Evolutionary conservation across 2,329 filamentous ascomycete species (phyloP).

Genomic region (Coleophoma cylindrospora): DNA sequence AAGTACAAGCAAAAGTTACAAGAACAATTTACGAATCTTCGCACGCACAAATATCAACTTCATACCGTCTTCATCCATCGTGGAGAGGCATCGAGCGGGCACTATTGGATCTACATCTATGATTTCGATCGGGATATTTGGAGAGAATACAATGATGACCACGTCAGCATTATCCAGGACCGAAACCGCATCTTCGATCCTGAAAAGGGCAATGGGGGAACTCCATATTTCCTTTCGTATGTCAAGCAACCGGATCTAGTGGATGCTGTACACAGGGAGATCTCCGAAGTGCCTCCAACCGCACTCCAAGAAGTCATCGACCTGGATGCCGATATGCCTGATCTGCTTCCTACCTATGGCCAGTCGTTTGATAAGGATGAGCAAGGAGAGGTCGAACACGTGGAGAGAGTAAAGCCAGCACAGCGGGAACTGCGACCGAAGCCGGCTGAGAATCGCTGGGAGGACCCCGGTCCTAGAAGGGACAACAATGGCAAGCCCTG

Average conservation of each 20-base stretch:
- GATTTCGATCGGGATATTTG: slow-evolving; percentile 79
- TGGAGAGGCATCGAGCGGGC: slow-evolving; percentile 66
- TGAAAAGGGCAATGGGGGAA: slow-evolving; percentile 60
- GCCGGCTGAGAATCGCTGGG: not conserved
- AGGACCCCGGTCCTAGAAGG: not conserved
- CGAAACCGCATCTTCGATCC: slow-evolving; percentile 63
- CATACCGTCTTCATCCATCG: slow-evolving; percentile 93
- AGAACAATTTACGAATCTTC: slow-evolving; percentile 57
- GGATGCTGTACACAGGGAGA: slow-evolving; percentile 47
- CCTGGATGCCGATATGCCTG: not conserved
- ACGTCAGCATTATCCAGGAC: slow-evolving; percentile 64
- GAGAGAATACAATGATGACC: slow-evolving; percentile 91
- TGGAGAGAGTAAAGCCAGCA: not conserved
- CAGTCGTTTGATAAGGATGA: not conserved
- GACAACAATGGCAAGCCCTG: not conserved
- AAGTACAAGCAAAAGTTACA: slow-evolving; percentile 30
- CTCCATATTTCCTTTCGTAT: slow-evolving; percentile 80
- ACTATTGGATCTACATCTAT: slow-evolving; percentile 93
- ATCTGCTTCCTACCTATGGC: not conserved
- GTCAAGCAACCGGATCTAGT: slow-evolving; percentile 62
- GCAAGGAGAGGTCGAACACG: not conserved
- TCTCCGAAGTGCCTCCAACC: slow-evolving; percentile 10
- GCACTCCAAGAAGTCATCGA: not conserved
- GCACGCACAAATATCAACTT: slow-evolving; percentile 69
- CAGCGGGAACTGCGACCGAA: not conserved